Evolutionary conservation across 805 yeast genomes (phyloP).

Genomic region (Starmerella scarabaei): DNA sequence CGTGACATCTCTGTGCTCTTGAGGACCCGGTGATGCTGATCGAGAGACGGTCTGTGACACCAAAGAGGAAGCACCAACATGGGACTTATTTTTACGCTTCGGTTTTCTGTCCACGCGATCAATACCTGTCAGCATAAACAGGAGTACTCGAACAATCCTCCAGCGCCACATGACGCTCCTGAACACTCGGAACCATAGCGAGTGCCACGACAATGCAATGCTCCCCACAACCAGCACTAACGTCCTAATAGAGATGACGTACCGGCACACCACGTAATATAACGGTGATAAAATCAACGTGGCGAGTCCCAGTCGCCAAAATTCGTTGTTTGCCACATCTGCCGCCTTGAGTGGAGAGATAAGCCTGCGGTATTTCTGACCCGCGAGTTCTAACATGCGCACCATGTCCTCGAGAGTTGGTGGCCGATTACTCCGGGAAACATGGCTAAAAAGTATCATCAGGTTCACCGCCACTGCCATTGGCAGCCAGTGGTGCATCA

Average conservation of each 20-base stretch:
- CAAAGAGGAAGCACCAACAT: not conserved
- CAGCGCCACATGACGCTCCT: slow-evolving; percentile 79
- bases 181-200: slow-evolving; percentile 70
- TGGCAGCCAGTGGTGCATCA: slow-evolving; percentile 59
- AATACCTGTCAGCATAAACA: slow-evolving; percentile 77
- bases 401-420: slow-evolving; percentile 84
- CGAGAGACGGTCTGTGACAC: not conserved
- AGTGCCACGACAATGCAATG: slow-evolving; percentile 67
- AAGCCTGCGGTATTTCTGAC: slow-evolving; percentile 63
- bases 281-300: slow-evolving; percentile 77
- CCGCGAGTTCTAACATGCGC: slow-evolving; percentile 58
- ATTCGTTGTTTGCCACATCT: slow-evolving; percentile 60
- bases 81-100: slow-evolving; percentile 24
- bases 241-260: slow-evolving; percentile 58
- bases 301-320: slow-evolving; percentile 68
- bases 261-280: slow-evolving; percentile 55
- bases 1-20: slow-evolving; percentile 1
- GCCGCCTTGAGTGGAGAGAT: slow-evolving; percentile 66
- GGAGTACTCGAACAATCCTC: slow-evolving; percentile 49
- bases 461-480: slow-evolving; percentile 38
- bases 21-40: not conserved
- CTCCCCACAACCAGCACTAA: slow-evolving; percentile 47
- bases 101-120: slow-evolving; percentile 6
- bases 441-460: slow-evolving; percentile 12
- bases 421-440: slow-evolving; percentile 32